These are phyloP conservation scores for Torulaspora quercuum DNA, from an alignment of 805 yeast species.

Conservation along the genomic window DNA sequence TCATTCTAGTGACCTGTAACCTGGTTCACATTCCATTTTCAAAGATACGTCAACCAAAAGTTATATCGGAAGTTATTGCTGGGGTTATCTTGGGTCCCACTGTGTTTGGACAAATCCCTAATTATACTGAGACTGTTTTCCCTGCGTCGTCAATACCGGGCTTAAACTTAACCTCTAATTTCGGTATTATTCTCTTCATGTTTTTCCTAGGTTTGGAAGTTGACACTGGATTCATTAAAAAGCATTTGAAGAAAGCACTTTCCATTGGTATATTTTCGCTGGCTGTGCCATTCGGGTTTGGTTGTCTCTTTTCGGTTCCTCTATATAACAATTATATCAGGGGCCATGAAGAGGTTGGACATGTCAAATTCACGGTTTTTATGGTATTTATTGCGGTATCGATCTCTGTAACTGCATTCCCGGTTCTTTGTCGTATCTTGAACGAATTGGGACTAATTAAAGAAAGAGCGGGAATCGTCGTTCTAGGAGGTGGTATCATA, in stretches of 20 bases:
- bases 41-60: slow-evolving; percentile 68
- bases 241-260: slow-evolving; percentile 57
- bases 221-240: slow-evolving; percentile 60
- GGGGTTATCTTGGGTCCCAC: slow-evolving; percentile 77
- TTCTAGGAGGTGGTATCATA: slow-evolving; percentile 78
- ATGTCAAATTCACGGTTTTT: slow-evolving; percentile 62
- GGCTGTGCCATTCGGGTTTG: slow-evolving; percentile 78
- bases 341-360: slow-evolving; percentile 30
- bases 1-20: slow-evolving; percentile 59
- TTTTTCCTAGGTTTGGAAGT: slow-evolving; percentile 80
- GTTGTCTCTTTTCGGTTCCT: slow-evolving; percentile 68
- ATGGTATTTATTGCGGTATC: slow-evolving; percentile 83
- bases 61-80: slow-evolving; percentile 75
- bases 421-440: slow-evolving; percentile 74
- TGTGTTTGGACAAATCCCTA: slow-evolving; percentile 67
- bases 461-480: slow-evolving; percentile 68
- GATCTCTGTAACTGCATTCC: slow-evolving; percentile 80
- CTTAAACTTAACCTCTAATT: slow-evolving; percentile 62
- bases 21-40: slow-evolving; percentile 58
- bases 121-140: slow-evolving; percentile 61
- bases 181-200: slow-evolving; percentile 71
- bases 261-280: slow-evolving; percentile 68
- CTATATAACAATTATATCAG: slow-evolving; percentile 54
- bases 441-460: slow-evolving; percentile 67
- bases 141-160: slow-evolving; percentile 61